phyloP scores from a whole-genome alignment of 352 stramenopile species.

The Pythium inflatum region DNA sequence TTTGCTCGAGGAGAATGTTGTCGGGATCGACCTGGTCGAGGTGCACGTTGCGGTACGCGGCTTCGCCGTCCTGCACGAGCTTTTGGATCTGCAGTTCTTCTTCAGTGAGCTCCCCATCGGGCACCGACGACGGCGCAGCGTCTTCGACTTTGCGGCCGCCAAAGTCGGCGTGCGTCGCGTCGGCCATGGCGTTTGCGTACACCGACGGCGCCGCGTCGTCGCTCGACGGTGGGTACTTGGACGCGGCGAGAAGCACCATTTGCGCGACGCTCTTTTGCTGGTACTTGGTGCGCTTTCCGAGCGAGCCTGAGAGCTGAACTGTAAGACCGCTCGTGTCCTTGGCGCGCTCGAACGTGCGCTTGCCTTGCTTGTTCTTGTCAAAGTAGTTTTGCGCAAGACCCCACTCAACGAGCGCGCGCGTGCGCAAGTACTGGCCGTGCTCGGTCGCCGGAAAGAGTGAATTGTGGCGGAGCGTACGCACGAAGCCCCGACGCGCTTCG shows the following conservation, averaged over 20 bases:
- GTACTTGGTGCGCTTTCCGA: constrained; percentile 96
- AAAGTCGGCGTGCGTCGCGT: constrained; percentile 69
- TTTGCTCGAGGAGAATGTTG: constrained; percentile 91
- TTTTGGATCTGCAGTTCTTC: constrained; percentile 61
- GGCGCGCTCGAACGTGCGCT: constrained; percentile 88
- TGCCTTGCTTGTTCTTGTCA: constrained; percentile 88
- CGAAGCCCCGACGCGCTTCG: constrained; percentile 65
- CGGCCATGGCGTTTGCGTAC: constrained; percentile 59
- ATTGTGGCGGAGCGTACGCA: constrained; percentile 41
- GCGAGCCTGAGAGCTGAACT: constrained; percentile 89
- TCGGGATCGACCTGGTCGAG: constrained; percentile 90
- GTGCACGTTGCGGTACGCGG: constrained; percentile 76
- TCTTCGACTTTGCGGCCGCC: constrained; percentile 48
- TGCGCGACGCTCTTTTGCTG: constrained; percentile 92
- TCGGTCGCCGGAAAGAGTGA: constrained; percentile 46
- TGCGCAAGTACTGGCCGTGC: constrained; percentile 57
- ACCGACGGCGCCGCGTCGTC: constrained; percentile 40
- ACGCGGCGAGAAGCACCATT: constrained; percentile 78
- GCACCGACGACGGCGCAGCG: constrained; percentile 36
- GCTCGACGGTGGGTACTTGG: constrained; percentile 53
- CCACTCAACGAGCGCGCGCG: constrained; percentile 91
- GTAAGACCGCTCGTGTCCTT: constrained; percentile 82
- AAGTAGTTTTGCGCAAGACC: constrained; percentile 94
- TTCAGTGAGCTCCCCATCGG: constrained; percentile 37
- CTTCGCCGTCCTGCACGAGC: constrained; percentile 69